Conservation (phyloP, 2,329 filamentous ascomycete genomes). For the Piedraia hortae region DNA sequence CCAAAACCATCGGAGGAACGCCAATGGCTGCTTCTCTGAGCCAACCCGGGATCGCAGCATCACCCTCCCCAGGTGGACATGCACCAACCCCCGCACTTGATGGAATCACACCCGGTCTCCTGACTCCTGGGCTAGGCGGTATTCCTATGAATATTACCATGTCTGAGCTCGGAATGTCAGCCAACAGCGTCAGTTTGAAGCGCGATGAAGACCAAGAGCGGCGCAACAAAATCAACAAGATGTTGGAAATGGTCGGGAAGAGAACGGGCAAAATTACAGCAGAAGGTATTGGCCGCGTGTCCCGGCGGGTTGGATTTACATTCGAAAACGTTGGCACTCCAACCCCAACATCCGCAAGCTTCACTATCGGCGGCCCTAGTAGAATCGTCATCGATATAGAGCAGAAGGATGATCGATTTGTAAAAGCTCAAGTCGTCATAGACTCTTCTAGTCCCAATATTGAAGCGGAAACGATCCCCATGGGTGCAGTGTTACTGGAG, state of each 20-base stretch:
- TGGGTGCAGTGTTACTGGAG: conserved; percentile 34
- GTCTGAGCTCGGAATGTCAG: conserved; percentile 17
- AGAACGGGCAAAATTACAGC: conserved; percentile 46
- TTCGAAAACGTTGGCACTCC: not conserved
- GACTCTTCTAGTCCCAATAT: conserved; percentile 31
- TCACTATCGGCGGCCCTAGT: conserved; percentile 11
- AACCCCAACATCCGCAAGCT: not conserved
- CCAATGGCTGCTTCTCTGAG: conserved; percentile 12
- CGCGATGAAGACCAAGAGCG: conserved; percentile 26
- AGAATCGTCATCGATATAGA: conserved; percentile 12
- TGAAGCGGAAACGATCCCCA: conserved; percentile 30
- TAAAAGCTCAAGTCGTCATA: conserved; percentile 34
- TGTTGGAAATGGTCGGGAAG: conserved; percentile 36
- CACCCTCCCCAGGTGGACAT: conserved; percentile 6
- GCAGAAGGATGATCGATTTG: conserved; percentile 10
- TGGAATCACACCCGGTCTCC: conserved; percentile 15
- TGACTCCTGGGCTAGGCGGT: conserved; percentile 12
- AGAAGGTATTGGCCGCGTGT: conserved; percentile 44
- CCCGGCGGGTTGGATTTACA: conserved; percentile 34
- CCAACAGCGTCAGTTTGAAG: conserved; percentile 12
- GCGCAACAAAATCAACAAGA: conserved; percentile 26
- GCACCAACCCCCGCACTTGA: conserved; percentile 10
- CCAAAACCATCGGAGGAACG: conserved; percentile 9
- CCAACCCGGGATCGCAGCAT: conserved; percentile 5
- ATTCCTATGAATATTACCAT: conserved; percentile 17